Conservation (phyloP, 495 filamentous ascomycete genomes). For the Xylaria palmicola region DNA sequence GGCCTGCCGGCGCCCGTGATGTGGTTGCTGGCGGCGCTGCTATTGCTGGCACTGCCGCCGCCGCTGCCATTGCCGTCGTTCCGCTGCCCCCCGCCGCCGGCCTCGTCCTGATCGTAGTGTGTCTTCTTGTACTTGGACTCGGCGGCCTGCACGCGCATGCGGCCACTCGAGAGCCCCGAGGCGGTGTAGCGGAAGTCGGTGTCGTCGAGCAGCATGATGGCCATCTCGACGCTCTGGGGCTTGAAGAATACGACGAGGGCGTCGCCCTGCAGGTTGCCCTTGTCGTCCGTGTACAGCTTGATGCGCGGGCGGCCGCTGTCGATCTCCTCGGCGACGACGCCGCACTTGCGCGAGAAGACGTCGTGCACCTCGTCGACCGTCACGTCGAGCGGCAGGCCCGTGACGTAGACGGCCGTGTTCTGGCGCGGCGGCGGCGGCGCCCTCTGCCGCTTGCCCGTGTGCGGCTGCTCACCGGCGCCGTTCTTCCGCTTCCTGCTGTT, state of each 20-base stretch:
- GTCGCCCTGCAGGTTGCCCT: constrained; percentile 88
- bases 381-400: constrained; percentile 75
- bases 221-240: constrained; percentile 82
- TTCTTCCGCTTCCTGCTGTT: constrained; percentile 72
- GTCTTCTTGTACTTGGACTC: constrained; percentile 85
- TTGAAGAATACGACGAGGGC: constrained; percentile 92
- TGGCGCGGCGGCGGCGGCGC: constrained; percentile 53
- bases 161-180: constrained; percentile 47
- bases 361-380: constrained; percentile 76
- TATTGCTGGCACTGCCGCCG: constrained; percentile 40
- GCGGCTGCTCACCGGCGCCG: constrained; percentile 49
- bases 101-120: constrained; percentile 35
- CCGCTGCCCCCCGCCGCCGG: constrained; percentile 28
- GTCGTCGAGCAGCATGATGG: constrained; percentile 90
- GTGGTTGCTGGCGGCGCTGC: neutral
- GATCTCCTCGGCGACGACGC: constrained; percentile 91
- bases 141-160: constrained; percentile 80
- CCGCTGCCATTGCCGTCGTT: constrained; percentile 27
- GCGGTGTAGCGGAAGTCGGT: constrained; percentile 72
- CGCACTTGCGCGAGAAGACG: constrained; percentile 80
- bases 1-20: constrained; percentile 30
- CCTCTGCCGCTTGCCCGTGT: constrained; percentile 30
- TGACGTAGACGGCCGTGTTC: constrained; percentile 91
- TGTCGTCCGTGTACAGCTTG: constrained; percentile 85
- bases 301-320: constrained; percentile 82